Conservation (phyloP, 768 basidiomycete genomes). For the Amanita fuliginea region DNA sequence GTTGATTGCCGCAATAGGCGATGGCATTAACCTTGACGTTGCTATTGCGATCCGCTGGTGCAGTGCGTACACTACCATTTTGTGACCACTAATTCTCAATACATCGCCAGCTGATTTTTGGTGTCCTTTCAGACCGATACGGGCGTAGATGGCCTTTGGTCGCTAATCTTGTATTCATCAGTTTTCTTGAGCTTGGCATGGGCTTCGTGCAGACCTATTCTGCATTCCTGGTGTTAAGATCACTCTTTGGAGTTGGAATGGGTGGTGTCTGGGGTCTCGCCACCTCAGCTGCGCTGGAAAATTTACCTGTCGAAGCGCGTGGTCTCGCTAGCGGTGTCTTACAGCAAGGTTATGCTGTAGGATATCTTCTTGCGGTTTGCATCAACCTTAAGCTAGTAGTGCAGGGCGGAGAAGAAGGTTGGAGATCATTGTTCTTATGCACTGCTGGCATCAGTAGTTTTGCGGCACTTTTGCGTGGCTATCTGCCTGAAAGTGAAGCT, state of each 20-base stretch:
- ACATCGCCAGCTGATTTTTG: conserved; percentile 50
- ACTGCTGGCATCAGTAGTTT: conserved; percentile 59
- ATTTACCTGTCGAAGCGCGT: conserved; percentile 76
- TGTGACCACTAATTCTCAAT: not conserved
- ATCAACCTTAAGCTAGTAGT: conserved; percentile 64
- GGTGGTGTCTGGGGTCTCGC: conserved; percentile 86
- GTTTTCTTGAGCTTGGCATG: conserved; percentile 63
- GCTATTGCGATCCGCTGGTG: conserved; percentile 78
- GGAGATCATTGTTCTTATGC: conserved; percentile 80
- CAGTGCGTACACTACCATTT: conserved; percentile 28
- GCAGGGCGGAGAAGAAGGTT: conserved; percentile 29
- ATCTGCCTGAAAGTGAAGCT: conserved; percentile 67
- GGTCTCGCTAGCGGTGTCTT: conserved; percentile 78
- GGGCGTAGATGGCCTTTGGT: conserved; percentile 94
- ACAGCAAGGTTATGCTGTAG: conserved; percentile 84
- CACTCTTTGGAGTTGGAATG: conserved; percentile 83
- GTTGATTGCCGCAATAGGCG: conserved; percentile 27
- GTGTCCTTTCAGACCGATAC: conserved; percentile 76
- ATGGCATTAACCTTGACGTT: conserved; percentile 86
- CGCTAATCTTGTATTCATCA: conserved; percentile 58
- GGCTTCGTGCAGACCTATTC: conserved; percentile 71
- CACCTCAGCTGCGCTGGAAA: conserved; percentile 76
- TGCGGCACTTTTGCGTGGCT: conserved; percentile 52
- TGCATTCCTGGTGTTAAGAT: conserved; percentile 74
- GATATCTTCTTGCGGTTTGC: conserved; percentile 74